Percentiles rank a stretch among this genome's conserved stretches.
phyloP scores from a whole-genome alignment of 2,329 filamentous ascomycete genomes.

The Diplodia scrobiculata region DNA sequence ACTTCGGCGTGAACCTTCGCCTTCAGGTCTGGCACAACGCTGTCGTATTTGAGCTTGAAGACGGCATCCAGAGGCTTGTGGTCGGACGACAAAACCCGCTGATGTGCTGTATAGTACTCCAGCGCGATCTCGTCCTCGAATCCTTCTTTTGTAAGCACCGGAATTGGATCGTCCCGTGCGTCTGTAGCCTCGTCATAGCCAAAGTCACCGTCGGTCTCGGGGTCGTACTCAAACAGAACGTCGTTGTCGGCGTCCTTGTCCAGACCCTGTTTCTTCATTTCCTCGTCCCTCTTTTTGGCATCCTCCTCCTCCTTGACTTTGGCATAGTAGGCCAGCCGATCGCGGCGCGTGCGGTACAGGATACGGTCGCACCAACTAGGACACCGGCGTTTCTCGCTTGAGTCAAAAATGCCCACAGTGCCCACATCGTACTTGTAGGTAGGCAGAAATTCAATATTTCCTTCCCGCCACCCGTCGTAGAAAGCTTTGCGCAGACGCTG shows the following conservation, averaged over 20 bases:
- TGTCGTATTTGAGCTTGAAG: constrained; percentile 83
- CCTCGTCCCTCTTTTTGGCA: constrained; percentile 72
- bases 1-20: constrained; percentile 83
- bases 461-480: constrained; percentile 90
- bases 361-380: constrained; percentile 98
- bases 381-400: constrained; percentile 87
- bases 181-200: constrained; percentile 62
- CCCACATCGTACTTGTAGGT: constrained; percentile 98
- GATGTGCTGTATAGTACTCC: constrained; percentile 82
- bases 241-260: constrained; percentile 76
- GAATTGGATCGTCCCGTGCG: constrained; percentile 49
- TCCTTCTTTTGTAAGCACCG: constrained; percentile 61
- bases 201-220: constrained; percentile 69
- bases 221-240: constrained; percentile 88
- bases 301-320: constrained; percentile 66
- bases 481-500: constrained; percentile 79
- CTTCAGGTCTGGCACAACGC: constrained; percentile 81
- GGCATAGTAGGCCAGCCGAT: constrained; percentile 67
- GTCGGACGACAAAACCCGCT: constrained; percentile 86
- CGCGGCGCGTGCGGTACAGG: constrained; percentile 74
- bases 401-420: constrained; percentile 89
- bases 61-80: constrained; percentile 88
- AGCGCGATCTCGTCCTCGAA: constrained; percentile 58
- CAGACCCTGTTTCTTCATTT: constrained; percentile 79
- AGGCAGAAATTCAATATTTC: constrained; percentile 81